Evolutionary conservation across 108 stramenopile species (phyloP).

Genomic region (Cyclostephanos invisitatus): DNA sequence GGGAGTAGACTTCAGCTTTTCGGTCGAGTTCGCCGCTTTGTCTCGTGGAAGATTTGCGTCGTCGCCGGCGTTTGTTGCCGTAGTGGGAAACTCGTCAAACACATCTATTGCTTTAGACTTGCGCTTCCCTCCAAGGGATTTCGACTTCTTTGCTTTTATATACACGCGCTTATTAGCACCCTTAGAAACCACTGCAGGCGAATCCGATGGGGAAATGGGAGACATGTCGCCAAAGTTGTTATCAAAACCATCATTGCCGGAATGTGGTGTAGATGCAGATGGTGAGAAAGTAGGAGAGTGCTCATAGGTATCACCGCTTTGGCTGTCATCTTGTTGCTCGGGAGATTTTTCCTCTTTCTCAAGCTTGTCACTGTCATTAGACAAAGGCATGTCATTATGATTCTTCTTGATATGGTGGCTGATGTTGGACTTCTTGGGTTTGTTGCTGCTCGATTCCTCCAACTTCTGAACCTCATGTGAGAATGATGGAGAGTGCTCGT

Average conservation of each 20-base stretch:
- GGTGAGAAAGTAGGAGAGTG: constrained; percentile 19
- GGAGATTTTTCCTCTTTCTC: not conserved
- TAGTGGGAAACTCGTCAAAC: constrained; percentile 37
- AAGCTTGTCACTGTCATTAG: constrained; percentile 7
- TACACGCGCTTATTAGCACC: constrained; percentile 19
- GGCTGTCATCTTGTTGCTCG: constrained; percentile 6
- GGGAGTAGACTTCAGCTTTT: constrained; percentile 33
- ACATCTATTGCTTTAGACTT: constrained; percentile 28
- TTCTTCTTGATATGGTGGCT: constrained; percentile 22
- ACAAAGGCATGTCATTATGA: constrained; percentile 7
- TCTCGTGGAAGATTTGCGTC: constrained; percentile 11
- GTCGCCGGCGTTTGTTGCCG: not conserved
- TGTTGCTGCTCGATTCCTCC: constrained; percentile 3
- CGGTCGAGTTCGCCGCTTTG: not conserved
- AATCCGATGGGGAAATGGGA: constrained; percentile 33
- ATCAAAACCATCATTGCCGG: constrained; percentile 14
- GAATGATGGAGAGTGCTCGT: not conserved
- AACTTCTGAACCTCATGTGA: not conserved
- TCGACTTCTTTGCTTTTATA: constrained; percentile 4
- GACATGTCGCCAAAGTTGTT: constrained; percentile 29
- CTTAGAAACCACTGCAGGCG: constrained; percentile 20
- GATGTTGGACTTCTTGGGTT: constrained; percentile 20
- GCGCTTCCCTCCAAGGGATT: constrained; percentile 19
- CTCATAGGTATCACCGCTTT: constrained; percentile 8
- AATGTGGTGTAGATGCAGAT: constrained; percentile 9